phyloP scores from a whole-genome alignment of 2,329 filamentous ascomycete genomes.

The Cladorrhinum sp. region DNA sequence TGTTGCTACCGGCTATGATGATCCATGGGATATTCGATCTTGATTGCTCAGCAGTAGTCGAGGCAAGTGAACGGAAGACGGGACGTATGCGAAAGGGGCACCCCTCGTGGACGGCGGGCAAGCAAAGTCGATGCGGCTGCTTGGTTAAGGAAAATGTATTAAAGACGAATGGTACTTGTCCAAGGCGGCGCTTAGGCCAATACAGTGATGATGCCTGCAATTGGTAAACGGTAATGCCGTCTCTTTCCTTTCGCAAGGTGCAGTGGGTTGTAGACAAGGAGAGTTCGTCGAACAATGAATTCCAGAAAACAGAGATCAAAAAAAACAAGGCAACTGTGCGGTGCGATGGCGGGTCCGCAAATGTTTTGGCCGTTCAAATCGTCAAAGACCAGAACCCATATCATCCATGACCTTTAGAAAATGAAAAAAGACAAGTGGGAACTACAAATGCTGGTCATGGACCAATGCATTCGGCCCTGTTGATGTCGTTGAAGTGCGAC shows the following conservation, averaged over 20 bases:
- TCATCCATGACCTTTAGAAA: conserved; percentile 8
- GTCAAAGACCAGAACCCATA: not conserved
- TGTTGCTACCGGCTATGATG: conserved; percentile 25
- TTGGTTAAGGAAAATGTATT: conserved; percentile 24
- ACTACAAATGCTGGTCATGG: conserved; percentile 10
- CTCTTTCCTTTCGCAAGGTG: not conserved
- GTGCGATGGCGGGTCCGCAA: conserved; percentile 19
- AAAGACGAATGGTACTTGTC: conserved; percentile 15
- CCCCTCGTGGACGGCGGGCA: conserved; percentile 2
- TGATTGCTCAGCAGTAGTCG: not conserved
- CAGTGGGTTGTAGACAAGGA: not conserved
- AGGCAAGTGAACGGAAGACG: not conserved
- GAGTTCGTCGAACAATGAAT: not conserved
- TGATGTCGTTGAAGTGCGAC: too few species aligned
- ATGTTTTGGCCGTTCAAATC: conserved; percentile 17
- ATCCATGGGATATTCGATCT: conserved; percentile 34
- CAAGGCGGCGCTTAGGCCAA: not conserved
- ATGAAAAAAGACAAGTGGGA: conserved; percentile 12
- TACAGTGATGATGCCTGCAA: not conserved
- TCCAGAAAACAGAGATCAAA: conserved; percentile 11
- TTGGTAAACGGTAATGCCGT: not conserved
- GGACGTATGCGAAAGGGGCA: conserved; percentile 6
- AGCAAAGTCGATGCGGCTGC: conserved; percentile 26
- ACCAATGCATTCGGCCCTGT: conserved; percentile 14
- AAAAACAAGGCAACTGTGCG: conserved; percentile 22